A percentile compares a stretch with the other conserved stretches of the same genome.
phyloP scores from a whole-genome alignment of 345 rosid species.

The Combretum micranthum region DNA sequence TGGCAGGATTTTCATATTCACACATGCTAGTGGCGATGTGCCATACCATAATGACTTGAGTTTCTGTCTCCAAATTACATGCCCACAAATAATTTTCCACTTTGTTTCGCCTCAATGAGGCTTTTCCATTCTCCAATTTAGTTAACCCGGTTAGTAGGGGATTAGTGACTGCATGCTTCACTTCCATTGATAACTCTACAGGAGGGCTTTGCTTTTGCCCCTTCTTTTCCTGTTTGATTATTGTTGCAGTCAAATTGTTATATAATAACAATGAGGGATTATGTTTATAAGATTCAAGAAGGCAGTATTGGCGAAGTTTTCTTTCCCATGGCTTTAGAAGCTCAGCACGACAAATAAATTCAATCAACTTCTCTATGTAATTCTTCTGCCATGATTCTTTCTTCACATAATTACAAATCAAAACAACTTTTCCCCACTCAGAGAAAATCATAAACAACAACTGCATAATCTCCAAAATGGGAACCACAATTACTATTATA shows the following conservation, averaged over 20 bases:
- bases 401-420: background rate
- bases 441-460: background rate
- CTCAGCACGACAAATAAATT: background rate
- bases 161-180: background rate
- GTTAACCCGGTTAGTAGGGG: background rate
- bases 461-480: background rate
- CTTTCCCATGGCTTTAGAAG: conserved; percentile 7
- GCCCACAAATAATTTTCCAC: background rate
- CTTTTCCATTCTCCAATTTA: conserved; percentile 3
- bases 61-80: background rate
- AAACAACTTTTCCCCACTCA: background rate
- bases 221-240: background rate
- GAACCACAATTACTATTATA: background rate
- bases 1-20: background rate
- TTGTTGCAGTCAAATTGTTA: background rate
- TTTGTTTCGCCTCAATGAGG: background rate
- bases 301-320: background rate
- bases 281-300: background rate
- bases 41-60: conserved; percentile 2
- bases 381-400: background rate
- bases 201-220: background rate
- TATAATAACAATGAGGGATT: background rate
- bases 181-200: background rate
- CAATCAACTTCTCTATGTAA: background rate
- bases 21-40: conserved; percentile 4